A percentile compares a stretch with the other conserved stretches of the same genome.
Conservation (phyloP, 352 stramenopile genomes). For the Labyrinthula sp. region DNA sequence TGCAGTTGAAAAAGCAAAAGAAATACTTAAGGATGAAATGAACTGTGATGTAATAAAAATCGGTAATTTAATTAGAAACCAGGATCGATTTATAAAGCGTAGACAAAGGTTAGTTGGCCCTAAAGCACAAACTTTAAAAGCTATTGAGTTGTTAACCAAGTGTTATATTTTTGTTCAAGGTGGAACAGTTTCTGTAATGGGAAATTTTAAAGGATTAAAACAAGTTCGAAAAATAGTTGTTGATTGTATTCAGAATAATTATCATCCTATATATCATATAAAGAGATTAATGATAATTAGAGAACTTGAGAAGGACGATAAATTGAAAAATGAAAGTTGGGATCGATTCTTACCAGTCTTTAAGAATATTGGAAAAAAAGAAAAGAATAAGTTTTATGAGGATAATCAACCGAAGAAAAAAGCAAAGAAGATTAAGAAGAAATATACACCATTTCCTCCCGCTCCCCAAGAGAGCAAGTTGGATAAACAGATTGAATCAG, state of each 20-base stretch:
- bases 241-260: conserved; percentile 98
- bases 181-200: conserved; percentile 85
- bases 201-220: conserved; percentile 44
- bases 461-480: conserved; percentile 80
- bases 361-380: conserved; percentile 95
- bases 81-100: conserved; percentile 97
- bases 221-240: conserved; percentile 56
- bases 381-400: conserved; percentile 54
- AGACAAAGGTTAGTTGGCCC: conserved; percentile 85
- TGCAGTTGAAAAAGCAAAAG: conserved; percentile 75
- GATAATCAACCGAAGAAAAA: conserved; percentile 5
- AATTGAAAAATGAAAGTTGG: conserved; percentile 87
- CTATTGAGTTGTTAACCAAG: conserved; percentile 92
- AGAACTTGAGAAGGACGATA: conserved; percentile 84
- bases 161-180: conserved; percentile 97
- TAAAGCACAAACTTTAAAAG: conserved; percentile 84
- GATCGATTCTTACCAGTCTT: conserved; percentile 93
- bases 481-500: conserved; percentile 90
- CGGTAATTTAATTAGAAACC: conserved; percentile 89
- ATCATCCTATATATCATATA: conserved; percentile 99
- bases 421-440: conserved; percentile 51
- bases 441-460: conserved; percentile 95
- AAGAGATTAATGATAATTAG: conserved; percentile 99
- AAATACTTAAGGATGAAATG: conserved; percentile 91
- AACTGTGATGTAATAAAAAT: conserved; percentile 99